A percentile compares a stretch with the other conserved stretches of the same genome.
Evolutionary conservation across 1,139 yeast genomes (phyloP).

Genomic region (Wickerhamomyces sp.): DNA sequence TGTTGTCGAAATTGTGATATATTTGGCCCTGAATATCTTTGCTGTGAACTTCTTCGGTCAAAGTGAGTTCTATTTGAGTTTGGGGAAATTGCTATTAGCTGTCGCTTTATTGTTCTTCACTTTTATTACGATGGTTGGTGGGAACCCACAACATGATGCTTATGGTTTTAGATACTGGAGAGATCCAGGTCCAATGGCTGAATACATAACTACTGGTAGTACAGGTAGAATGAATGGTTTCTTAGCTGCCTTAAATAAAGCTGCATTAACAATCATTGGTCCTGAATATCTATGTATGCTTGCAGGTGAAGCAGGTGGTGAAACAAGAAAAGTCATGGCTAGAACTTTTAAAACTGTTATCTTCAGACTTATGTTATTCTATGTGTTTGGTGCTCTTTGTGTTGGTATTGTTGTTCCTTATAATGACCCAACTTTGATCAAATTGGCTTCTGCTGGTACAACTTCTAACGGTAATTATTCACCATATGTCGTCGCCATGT

Average conservation of each 20-base stretch:
- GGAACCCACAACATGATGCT: conserved; percentile 63
- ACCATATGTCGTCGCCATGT: conserved; percentile 55
- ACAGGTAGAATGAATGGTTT: conserved; percentile 63
- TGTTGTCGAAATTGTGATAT: conserved; percentile 46
- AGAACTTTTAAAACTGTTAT: conserved; percentile 44
- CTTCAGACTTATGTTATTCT: conserved; percentile 41
- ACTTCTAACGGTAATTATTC: conserved; percentile 48
- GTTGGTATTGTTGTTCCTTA: conserved; percentile 45
- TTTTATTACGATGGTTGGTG: conserved; percentile 77
- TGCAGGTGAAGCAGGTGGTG: conserved; percentile 45
- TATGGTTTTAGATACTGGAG: conserved; percentile 70
- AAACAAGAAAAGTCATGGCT: conserved; percentile 45
- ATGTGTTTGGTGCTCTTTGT: conserved; percentile 40
- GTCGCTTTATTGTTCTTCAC: conserved; percentile 69
- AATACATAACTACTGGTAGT: conserved; percentile 42
- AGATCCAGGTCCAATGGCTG: conserved; percentile 49
- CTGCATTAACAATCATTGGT: conserved; percentile 72
- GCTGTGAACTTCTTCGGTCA: conserved; percentile 54
- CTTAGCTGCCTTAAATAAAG: conserved; percentile 55
- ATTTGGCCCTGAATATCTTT: conserved; percentile 39
- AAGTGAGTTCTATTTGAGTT: conserved; percentile 41
- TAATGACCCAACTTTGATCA: conserved; percentile 36
- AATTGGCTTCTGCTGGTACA: conserved; percentile 57
- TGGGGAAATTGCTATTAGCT: conserved; percentile 63
- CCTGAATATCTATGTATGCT: conserved; percentile 63